Percentiles rank a stretch among this genome's conserved stretches.
These are phyloP conservation scores for Seiridium cupressi DNA, from an alignment of 2,329 filamentous ascomycete species.

Conservation along the genomic window DNA sequence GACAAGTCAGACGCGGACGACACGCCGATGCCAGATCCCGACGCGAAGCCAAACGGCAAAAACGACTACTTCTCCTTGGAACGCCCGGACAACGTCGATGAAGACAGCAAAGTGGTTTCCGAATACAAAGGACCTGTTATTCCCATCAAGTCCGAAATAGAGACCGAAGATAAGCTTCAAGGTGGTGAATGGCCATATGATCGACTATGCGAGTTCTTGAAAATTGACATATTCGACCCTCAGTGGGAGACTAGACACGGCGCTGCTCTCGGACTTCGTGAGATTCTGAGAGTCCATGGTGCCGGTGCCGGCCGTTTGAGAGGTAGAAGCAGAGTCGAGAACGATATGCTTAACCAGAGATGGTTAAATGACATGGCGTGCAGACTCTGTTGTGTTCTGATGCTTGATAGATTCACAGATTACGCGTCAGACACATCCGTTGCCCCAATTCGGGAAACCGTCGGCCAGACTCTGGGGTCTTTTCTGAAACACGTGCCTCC, in stretches of 20 bases:
- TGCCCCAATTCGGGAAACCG: slow-evolving; percentile 91
- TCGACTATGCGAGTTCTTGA: slow-evolving; percentile 88
- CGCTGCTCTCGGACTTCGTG: slow-evolving; percentile 90
- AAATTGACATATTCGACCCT: slow-evolving; percentile 88
- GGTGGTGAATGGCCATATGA: slow-evolving; percentile 93
- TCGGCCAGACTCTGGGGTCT: slow-evolving; percentile 89
- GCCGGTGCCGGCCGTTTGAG: slow-evolving; percentile 77
- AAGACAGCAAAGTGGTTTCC: slow-evolving; percentile 87
- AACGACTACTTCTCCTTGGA: slow-evolving; percentile 91
- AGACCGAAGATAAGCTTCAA: slow-evolving; percentile 73
- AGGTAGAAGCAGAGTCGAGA: slow-evolving; percentile 69
- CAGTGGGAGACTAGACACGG: slow-evolving; percentile 96
- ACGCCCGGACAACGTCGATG: slow-evolving; percentile 72
- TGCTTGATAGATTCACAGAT: slow-evolving; percentile 96
- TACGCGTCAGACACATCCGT: slow-evolving; percentile 98
- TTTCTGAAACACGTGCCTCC: slow-evolving; percentile 80
- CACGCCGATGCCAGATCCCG: slow-evolving; percentile 48
- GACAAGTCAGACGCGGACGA: slow-evolving; percentile 64
- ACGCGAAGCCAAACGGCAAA: slow-evolving; percentile 61
- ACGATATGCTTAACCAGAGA: slow-evolving; percentile 73
- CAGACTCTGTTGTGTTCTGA: slow-evolving; percentile 90
- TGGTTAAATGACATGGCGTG: slow-evolving; percentile 97
- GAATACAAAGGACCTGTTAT: slow-evolving; percentile 87
- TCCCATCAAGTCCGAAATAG: slow-evolving; percentile 82
- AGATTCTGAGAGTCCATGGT: slow-evolving; percentile 90